These are phyloP conservation scores for Bacidia rubella DNA, from an alignment of 495 filamentous ascomycete genomes.

Conservation along the genomic window DNA sequence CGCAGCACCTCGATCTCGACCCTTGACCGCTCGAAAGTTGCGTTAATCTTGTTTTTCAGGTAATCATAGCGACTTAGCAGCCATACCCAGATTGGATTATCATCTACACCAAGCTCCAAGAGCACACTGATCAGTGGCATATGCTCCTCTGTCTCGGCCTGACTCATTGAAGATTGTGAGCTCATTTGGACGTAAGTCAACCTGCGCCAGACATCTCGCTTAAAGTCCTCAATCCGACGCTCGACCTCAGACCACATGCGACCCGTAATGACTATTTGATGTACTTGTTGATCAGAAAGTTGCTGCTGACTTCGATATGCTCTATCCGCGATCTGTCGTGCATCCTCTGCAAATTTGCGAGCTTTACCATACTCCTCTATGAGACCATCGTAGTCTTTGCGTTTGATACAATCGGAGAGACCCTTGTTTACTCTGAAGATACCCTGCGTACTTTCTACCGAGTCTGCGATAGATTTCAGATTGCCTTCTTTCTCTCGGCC, in stretches of 20 bases:
- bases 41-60: conserved; percentile 67
- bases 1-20: conserved; percentile 86
- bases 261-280: conserved; percentile 74
- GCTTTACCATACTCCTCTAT: conserved; percentile 78
- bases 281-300: conserved; percentile 59
- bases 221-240: conserved; percentile 69
- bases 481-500: conserved; percentile 84
- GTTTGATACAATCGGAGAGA: conserved; percentile 74
- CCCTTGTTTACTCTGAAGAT: conserved; percentile 65
- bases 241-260: conserved; percentile 93
- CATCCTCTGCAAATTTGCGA: conserved; percentile 58
- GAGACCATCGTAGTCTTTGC: conserved; percentile 74
- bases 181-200: conserved; percentile 46
- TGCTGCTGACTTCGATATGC: conserved; percentile 31
- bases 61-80: conserved; percentile 77
- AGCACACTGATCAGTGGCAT: conserved; percentile 81
- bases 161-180: conserved; percentile 31
- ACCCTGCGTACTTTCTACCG: conserved; percentile 63
- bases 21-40: conserved; percentile 66
- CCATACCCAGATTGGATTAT: conserved; percentile 95
- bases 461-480: conserved; percentile 56
- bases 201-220: conserved; percentile 73
- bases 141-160: conserved; percentile 57
- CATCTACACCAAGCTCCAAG: conserved; percentile 80
- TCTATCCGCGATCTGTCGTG: conserved; percentile 45